Base-by-base conservation (phyloP, 768 basidiomycete genomes). In the Lactarius deliciosus region DNA sequence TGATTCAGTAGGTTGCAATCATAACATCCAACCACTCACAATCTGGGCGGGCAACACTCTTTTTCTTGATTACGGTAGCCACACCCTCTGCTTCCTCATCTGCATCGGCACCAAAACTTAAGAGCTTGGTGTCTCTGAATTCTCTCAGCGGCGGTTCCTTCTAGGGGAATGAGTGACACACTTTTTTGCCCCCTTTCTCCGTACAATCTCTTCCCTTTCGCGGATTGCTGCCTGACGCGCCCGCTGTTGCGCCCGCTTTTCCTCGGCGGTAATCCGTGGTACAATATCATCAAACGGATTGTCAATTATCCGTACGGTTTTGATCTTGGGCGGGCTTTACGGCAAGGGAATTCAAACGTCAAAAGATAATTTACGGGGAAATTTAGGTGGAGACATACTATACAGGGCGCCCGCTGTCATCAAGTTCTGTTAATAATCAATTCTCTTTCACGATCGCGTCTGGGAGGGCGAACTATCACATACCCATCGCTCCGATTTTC, bases 251-350 rank as follows among this genome's bases (percentile, higher is more conserved):
- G 82, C 88, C 47, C 88, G 84, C 68, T 90, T 89, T 78, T 98
- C 97, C 2, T 87, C 93, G 1, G 95, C 94, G 1, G 97, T 99
- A 67, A 98, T 99, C 30, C 97, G 88, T 5, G 96, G 96, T 43
- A 95, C 84, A 70, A 98, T 97, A 73, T 98, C 96, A 62, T 89
- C 85, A 75, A 97, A 98, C 0, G 97, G 96, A 74, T 98, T 96
- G 61, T 97, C 94, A 36, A 94, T 74, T 61, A 99, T 91, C 11
- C 88, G 85, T 34, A 96, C 82, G 1, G 84, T 84, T 71, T 88
- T 90, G 75, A 99, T 96, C 74, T 91, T 95, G 0, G 96, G 95
- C 2, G 97, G 94, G 70, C 94, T 95, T 71, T 0, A 58, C 22
- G 28, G 13, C 25, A 22, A 58, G 54, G 34, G 28, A 47, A 54